Percentiles rank a stretch among this genome's conserved stretches.
phyloP scores from a whole-genome alignment of 2,329 filamentous ascomycete genomes.

The Penicillium brevicompactum region DNA sequence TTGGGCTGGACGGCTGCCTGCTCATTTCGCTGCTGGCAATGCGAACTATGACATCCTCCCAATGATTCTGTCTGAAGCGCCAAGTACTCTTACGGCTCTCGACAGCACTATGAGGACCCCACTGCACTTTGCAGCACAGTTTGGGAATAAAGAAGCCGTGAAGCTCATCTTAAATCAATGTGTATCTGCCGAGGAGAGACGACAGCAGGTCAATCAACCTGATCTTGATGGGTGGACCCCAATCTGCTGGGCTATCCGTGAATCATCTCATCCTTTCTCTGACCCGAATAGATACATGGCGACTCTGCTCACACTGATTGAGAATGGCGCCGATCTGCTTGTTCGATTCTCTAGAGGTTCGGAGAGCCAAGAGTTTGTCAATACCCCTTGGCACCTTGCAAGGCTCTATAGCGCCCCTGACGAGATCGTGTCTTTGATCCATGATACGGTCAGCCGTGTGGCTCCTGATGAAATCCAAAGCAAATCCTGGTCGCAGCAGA shows the following conservation, averaged over 20 bases:
- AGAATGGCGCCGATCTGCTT: too few relatives aligned
- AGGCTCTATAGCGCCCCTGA: too few relatives aligned
- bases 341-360: too few relatives aligned
- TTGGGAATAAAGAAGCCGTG: neutral
- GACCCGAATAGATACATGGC: too few relatives aligned
- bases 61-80: neutral
- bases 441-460: too few relatives aligned
- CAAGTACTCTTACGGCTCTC: neutral
- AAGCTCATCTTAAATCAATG: neutral
- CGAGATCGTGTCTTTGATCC: too few relatives aligned
- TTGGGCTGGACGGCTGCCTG: too few relatives aligned
- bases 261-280: neutral
- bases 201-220: neutral
- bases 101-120: neutral
- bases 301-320: too few relatives aligned
- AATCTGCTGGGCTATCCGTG: neutral
- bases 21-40: neutral
- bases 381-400: too few relatives aligned
- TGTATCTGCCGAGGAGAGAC: neutral
- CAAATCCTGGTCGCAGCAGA: too few relatives aligned
- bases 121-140: neutral
- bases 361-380: too few relatives aligned
- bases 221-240: neutral
- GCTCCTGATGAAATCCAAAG: too few relatives aligned
- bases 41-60: neutral